Evolutionary conservation across 345 rosid species (phyloP), one percentile per base, ranked within the genome.

Genomic region (Cochlearia excelsa): DNA sequence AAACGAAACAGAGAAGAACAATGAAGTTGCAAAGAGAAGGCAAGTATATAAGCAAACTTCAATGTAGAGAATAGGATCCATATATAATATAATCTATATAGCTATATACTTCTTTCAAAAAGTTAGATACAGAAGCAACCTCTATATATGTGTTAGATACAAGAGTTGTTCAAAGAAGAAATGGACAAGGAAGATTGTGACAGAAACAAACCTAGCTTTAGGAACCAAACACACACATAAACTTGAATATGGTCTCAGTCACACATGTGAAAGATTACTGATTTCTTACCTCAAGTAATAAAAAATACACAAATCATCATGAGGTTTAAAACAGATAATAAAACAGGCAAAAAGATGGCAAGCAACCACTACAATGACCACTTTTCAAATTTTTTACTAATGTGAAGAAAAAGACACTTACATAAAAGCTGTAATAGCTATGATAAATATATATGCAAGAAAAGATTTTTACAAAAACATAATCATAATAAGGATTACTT

Each of bases 151-250:
- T 54, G 54, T 65, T 54, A 47, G 54, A 35, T 65, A 30, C 33
- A 48, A 51, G 65, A 64, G 75, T 52, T 63, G 70, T 57, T 71
- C 75, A 71, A 64, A 66, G 50, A 63, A 70, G 69, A 51, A 69
- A 69, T 47, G 57, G 73, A 59, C 11, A 48, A 57, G 3, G 29
- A 58, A 58, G 61, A 71, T 45, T 57, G 61, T 46, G 75, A 64
- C 65, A 58, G 61, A 64, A 65, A 58, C 65, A 50, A 69, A 50
- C 39, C 55, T 16, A 16, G 23, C 23, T 16, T 37, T 37, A 37
- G 7, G 40, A 4, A 4, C 5, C 11, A 57, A 37, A 51, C 40
- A 53, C 31, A 39, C 57, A n/a, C 34, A 30, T 16, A 16, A 16
- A 42, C 50, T 39, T 47, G 57, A 4, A 34, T 38, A 51, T 46